phyloP scores from a whole-genome alignment of 208 protist species.

The Wallacemonas sp. region DNA sequence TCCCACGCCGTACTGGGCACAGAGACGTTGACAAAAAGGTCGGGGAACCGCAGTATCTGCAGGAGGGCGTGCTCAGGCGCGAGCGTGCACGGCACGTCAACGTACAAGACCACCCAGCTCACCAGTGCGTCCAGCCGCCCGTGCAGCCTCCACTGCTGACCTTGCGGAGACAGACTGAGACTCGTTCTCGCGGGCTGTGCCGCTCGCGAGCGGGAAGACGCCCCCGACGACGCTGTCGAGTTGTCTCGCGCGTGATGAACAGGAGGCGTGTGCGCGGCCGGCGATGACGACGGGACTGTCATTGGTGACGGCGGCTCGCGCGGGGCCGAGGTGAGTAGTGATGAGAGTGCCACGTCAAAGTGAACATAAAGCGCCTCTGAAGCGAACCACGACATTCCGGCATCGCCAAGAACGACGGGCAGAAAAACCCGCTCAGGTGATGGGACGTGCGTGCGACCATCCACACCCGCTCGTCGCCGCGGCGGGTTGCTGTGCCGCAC shows the following conservation, averaged over 20 bases:
- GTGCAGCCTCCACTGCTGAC: neutral
- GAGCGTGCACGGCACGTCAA: neutral
- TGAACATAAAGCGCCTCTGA: slow-evolving; percentile 15
- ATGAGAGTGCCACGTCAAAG: neutral
- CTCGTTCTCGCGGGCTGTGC: neutral
- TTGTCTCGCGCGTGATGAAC: no score
- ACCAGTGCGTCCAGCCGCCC: neutral
- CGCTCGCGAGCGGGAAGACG: neutral
- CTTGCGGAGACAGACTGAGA: neutral
- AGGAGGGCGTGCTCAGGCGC: neutral
- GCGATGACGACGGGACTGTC: no score
- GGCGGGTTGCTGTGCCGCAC: neutral
- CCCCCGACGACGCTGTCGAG: neutral
- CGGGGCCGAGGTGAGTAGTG: no score
- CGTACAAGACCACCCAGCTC: slow-evolving; percentile 2
- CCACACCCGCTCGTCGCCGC: no score
- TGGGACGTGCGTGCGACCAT: neutral
- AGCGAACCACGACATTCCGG: slow-evolving; percentile 37
- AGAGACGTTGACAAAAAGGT: neutral
- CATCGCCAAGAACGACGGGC: slow-evolving; percentile 22
- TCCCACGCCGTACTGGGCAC: neutral
- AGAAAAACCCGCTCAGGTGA: slow-evolving; percentile 9
- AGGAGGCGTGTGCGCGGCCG: no score
- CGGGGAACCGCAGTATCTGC: neutral
- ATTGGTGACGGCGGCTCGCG: no score